Conservation (phyloP, 2,329 filamentous ascomycete genomes). For the Sordariomycetes sp. region DNA sequence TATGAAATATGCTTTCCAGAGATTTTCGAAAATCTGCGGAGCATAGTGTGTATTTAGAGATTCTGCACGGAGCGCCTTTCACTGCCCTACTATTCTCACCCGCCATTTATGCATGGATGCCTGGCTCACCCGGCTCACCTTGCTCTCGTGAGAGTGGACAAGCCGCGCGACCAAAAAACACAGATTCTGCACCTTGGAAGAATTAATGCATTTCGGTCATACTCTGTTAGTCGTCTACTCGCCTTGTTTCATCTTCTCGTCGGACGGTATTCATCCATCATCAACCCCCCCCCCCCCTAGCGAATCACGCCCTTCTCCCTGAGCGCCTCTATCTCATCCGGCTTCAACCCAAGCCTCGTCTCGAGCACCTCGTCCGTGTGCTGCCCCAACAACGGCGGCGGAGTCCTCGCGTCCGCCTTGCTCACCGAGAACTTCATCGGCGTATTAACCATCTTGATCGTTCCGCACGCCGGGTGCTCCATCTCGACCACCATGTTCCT, state of each 20-base stretch:
- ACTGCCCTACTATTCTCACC: too few species aligned
- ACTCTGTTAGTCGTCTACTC: too few species aligned
- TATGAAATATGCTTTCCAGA: neutral
- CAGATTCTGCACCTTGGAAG: neutral
- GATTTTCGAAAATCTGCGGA: neutral
- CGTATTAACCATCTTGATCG: slow-evolving; percentile 82
- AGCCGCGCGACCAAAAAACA: neutral
- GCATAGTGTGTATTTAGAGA: neutral
- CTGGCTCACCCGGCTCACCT: neutral
- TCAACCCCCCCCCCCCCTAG: slow-evolving; percentile 14
- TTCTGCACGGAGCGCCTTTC: neutral
- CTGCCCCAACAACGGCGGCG: slow-evolving; percentile 76
- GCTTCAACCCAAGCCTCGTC: slow-evolving; percentile 46
- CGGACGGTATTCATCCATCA: neutral
- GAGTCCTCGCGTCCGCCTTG: slow-evolving; percentile 58
- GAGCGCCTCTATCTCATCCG: slow-evolving; percentile 45
- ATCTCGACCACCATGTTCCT: slow-evolving; percentile 84
- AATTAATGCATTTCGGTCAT: too few species aligned
- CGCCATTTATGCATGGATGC: neutral
- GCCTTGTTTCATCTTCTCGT: neutral
- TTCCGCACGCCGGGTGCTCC: slow-evolving; percentile 70
- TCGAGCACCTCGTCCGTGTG: slow-evolving; percentile 69
- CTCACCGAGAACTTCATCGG: slow-evolving; percentile 89
- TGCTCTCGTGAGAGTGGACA: neutral
- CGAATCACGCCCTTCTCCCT: slow-evolving; percentile 54